Conservation (phyloP, 192 early-diverging fungal species). For the Entomortierella lignicola region DNA sequence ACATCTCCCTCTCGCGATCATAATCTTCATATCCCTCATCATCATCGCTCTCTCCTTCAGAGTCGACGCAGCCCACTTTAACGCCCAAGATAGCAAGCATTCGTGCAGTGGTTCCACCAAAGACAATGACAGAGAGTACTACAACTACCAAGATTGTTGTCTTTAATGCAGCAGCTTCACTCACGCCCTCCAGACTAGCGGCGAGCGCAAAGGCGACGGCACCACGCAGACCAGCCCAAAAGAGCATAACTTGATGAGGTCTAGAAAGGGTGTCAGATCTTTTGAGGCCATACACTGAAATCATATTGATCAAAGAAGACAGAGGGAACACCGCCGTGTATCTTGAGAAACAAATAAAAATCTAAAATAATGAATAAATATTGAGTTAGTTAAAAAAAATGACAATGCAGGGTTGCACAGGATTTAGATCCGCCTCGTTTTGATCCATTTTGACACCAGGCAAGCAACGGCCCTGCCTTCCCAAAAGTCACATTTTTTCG, state of each 20-base stretch:
- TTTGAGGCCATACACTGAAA: slow-evolving; percentile 65
- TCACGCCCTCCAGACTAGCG: slow-evolving; percentile 78
- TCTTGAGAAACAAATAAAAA: slow-evolving; percentile 87
- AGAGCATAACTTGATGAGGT: slow-evolving; percentile 92
- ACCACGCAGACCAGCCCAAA: slow-evolving; percentile 93
- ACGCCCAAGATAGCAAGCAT: slow-evolving; percentile 85
- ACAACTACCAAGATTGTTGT: slow-evolving; percentile 94
- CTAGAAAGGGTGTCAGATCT: slow-evolving; percentile 62
- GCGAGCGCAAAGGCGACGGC: slow-evolving; percentile 97
- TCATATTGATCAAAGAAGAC: slow-evolving; percentile 81
- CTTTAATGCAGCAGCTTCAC: slow-evolving; percentile 75
- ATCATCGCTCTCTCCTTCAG: slow-evolving; percentile 60
- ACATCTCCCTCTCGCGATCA: slow-evolving; percentile 41
- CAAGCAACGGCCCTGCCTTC: too few relatives aligned
- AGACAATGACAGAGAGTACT: slow-evolving; percentile 88
- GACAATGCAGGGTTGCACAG: too few relatives aligned
- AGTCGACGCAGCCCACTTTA: slow-evolving; percentile 76
- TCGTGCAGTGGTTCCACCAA: slow-evolving; percentile 91
- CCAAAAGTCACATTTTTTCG: too few relatives aligned
- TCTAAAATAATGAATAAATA: slow-evolving; percentile 49
- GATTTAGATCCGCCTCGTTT: too few relatives aligned
- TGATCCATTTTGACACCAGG: too few relatives aligned
- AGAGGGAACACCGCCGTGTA: slow-evolving; percentile 90
- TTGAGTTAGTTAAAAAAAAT: too few relatives aligned
- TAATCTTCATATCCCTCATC: slow-evolving; percentile 48